Percentiles rank a stretch among this genome's conserved stretches.
Evolutionary conservation across 139 green algal species (phyloP).

Genomic region (Zygnema cylindricum): DNA sequence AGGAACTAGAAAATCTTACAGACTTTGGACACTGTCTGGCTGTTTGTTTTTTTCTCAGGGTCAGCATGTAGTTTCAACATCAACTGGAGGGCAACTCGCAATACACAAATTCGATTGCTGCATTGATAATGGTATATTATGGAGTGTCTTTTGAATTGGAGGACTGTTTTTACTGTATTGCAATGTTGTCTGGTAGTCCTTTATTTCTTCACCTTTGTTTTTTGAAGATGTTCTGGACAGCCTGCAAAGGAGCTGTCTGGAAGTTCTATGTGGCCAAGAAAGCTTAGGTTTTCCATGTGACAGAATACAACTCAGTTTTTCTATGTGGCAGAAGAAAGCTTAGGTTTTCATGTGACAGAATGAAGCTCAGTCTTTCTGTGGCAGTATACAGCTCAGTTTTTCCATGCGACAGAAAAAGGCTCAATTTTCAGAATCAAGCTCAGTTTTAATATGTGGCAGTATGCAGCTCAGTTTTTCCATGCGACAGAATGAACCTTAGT

Average conservation of each 20-base stretch:
- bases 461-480: neutral
- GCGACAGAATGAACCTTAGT: neutral
- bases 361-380: neutral
- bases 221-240: neutral
- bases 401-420: neutral
- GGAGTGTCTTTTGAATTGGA: neutral
- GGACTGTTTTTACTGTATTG: neutral
- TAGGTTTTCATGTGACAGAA: too few relatives aligned
- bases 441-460: neutral
- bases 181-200: too few relatives aligned
- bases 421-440: neutral
- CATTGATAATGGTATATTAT: neutral
- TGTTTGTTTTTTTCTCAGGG: neutral
- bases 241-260: neutral
- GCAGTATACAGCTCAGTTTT: too few relatives aligned
- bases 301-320: neutral
- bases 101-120: neutral
- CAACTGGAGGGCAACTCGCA: neutral
- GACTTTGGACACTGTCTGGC: too few relatives aligned
- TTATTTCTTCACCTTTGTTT: too few relatives aligned
- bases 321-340: too few relatives aligned
- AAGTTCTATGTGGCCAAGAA: too few relatives aligned
- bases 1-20: too few relatives aligned
- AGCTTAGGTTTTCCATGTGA: too few relatives aligned
- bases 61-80: neutral